These are phyloP conservation scores for Chaetomium sp. DNA, from an alignment of 2,329 filamentous ascomycete genomes.

Conservation along the genomic window DNA sequence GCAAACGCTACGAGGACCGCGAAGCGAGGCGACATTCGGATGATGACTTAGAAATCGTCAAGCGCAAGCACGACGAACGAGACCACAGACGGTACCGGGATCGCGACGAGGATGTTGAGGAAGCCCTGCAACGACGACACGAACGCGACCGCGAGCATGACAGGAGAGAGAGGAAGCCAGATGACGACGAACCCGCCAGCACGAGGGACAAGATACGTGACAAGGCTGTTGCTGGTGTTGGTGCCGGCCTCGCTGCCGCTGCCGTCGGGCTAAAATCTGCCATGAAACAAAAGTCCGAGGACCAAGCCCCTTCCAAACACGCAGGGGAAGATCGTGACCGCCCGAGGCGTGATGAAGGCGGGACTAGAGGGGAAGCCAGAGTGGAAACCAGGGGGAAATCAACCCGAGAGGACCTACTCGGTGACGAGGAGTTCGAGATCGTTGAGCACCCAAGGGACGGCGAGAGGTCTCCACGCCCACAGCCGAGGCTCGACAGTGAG, in stretches of 20 bases:
- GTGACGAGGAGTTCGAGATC: conserved; percentile 24
- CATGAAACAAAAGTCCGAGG: conserved; percentile 33
- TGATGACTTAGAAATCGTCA: conserved; percentile 24
- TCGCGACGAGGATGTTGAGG: conserved; percentile 8
- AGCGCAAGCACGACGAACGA: conserved; percentile 16
- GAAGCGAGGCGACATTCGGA: conserved; percentile 25
- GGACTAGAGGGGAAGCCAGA: conserved; percentile 7
- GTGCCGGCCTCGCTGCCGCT: conserved; percentile 43
- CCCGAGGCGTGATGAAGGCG: conserved; percentile 13
- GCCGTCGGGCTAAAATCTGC: conserved; percentile 39
- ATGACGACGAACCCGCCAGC: conserved; percentile 32
- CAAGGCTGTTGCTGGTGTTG: conserved; percentile 43
- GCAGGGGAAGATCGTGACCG: conserved; percentile 14
- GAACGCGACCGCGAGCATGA: conserved; percentile 11
- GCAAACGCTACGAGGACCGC: conserved; percentile 21
- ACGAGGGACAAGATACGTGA: conserved; percentile 41
- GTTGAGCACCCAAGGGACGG: conserved; percentile 22
- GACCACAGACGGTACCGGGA: conserved; percentile 12
- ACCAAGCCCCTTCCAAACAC: conserved; percentile 17
- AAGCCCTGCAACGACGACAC: not conserved
- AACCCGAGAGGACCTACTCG: conserved; percentile 21
- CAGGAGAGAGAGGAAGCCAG: conserved; percentile 22
- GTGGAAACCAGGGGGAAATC: conserved; percentile 10
- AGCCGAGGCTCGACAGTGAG: conserved; percentile 33
- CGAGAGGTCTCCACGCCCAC: conserved; percentile 4